Conservation (phyloP, 805 yeast species). For the Candida michaelii region DNA sequence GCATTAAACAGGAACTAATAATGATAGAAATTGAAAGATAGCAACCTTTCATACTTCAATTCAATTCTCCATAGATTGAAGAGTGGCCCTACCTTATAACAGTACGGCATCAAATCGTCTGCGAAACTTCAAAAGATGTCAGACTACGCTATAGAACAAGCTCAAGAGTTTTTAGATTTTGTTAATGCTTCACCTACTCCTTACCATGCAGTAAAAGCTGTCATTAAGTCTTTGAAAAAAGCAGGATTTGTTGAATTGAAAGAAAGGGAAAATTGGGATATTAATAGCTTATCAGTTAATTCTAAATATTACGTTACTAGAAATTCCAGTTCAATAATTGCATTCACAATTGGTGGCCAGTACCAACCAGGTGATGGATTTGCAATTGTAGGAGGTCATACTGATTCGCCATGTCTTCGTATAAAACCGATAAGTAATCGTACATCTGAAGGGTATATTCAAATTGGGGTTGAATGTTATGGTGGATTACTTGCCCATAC, state of each 20-base stretch:
- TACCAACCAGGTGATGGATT: constrained; percentile 79
- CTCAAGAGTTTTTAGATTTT: constrained; percentile 68
- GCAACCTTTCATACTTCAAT: no score
- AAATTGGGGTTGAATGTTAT: constrained; percentile 90
- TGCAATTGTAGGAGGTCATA: constrained; percentile 92
- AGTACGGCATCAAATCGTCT: constrained; percentile 1
- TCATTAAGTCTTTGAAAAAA: constrained; percentile 50
- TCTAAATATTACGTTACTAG: constrained; percentile 84
- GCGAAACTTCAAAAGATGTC: constrained; percentile 1
- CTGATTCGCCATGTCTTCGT: constrained; percentile 89
- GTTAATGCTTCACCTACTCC: constrained; percentile 91
- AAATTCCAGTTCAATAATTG: constrained; percentile 85
- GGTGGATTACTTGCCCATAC: constrained; percentile 97
- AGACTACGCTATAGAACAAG: constrained; percentile 27
- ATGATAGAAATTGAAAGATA: no score
- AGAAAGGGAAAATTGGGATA: constrained; percentile 73
- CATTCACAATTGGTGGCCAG: constrained; percentile 75
- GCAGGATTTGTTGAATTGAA: constrained; percentile 74
- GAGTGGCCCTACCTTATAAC: no score
- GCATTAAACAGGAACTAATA: no score
- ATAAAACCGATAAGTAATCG: constrained; percentile 84
- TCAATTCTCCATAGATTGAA: no score
- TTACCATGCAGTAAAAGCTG: constrained; percentile 81
- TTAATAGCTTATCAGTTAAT: constrained; percentile 43
- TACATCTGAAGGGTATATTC: constrained; percentile 70